Base-by-base conservation (phyloP, 108 stramenopile species). In the Nitzschia sp. region DNA sequence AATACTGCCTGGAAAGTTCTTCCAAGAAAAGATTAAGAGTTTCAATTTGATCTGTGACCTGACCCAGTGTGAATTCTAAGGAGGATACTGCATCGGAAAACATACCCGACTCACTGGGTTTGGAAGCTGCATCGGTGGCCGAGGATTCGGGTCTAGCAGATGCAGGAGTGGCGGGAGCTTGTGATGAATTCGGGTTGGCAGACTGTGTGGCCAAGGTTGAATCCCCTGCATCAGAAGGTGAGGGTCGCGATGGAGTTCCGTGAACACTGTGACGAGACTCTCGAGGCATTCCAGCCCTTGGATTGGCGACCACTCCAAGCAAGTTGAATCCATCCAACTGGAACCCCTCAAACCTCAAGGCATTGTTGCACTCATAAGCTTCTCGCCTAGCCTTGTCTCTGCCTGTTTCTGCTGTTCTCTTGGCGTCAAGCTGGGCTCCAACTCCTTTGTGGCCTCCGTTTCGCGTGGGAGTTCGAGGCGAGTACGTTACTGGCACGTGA, bases 321-420 rank as follows among this genome's bases (percentile, higher is more conserved):
- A 93, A 75, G 72, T 93, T 93, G 71, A 93, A 93, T 42, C 86
- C 84, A 64, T 93, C 87, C 69, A 93, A 65, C 44, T 79, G 74
- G 61, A 76, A 77, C 42, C 79, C 77, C 50, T 72, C 70, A 38
- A 64, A 42, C 3, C 55, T 14, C 26, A 72, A 29, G 8, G 79
- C 43, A 11, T 80, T 65, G 38, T 65, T 10, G 39, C 73, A 73
- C 63, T 69, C 72, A 60, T 62, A 22, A 43, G 76, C 81, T 73
- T 74, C 80, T 59, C 48, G 59, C 25, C 50, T 61, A 12, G 75
- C 75, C n/a, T 41, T 44, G 14, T 72, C 71, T 43, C 67, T 60
- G 24, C 72, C 62, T 41, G 50, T 37, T 51, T 67, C 57, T 55
- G 8, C 11, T 11, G 67, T 3, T 34, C 29, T 34, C 29, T 34